Percentiles rank a stretch among this genome's conserved stretches.
Conservation (phyloP, 2,329 filamentous ascomycete genomes). For the Aspergillus sp. region DNA sequence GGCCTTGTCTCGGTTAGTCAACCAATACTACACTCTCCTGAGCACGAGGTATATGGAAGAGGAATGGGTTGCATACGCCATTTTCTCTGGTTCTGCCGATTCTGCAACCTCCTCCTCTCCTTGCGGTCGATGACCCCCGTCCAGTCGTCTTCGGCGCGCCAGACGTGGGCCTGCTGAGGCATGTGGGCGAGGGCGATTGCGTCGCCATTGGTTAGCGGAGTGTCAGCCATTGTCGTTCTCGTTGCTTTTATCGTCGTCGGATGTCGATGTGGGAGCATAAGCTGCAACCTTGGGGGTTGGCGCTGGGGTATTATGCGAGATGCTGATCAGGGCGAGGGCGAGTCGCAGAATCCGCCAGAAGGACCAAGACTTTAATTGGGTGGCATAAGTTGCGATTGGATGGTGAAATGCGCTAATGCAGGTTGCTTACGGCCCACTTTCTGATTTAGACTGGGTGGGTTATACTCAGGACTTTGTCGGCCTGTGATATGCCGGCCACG, state of each 20-base stretch:
- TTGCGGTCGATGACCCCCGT: constrained; percentile 29
- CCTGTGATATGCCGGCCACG: background rate
- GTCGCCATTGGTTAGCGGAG: background rate
- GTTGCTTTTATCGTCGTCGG: background rate
- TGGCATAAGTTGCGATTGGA: background rate
- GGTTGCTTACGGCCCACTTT: constrained; percentile 17
- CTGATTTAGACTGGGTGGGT: background rate
- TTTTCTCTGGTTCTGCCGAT: constrained; percentile 33
- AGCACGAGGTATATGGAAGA: background rate
- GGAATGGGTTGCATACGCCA: constrained; percentile 23
- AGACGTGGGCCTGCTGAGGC: constrained; percentile 22
- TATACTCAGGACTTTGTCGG: background rate
- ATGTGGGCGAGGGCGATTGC: constrained; percentile 14
- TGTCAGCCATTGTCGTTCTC: background rate
- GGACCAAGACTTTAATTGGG: background rate
- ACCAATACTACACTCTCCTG: too few relatives aligned
- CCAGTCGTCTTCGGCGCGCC: constrained; percentile 29
- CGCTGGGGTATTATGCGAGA: background rate
- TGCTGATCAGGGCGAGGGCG: background rate
- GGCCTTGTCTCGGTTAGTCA: background rate
- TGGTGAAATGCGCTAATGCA: constrained; percentile 11
- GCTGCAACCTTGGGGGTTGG: background rate
- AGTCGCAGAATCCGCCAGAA: background rate
- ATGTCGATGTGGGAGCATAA: background rate
- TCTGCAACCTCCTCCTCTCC: constrained; percentile 32